Percentiles rank a stretch among this genome's conserved stretches.
phyloP scores from a whole-genome alignment of 108 stramenopile species.

The Discostella pseudostelligera region DNA sequence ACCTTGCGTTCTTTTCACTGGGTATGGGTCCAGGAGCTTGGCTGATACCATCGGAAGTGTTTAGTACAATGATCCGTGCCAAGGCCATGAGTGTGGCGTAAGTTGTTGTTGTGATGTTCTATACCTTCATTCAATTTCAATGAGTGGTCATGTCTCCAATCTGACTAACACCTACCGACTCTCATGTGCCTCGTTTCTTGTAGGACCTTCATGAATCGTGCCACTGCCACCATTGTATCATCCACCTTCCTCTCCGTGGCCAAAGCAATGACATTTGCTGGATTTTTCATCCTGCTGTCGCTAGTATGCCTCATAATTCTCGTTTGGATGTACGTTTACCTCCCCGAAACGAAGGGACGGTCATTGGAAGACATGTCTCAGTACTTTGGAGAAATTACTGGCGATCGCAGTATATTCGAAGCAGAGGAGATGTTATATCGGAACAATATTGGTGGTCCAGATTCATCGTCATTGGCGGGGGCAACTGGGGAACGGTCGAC shows the following conservation, averaged over 20 bases:
- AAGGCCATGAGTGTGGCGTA: constrained; percentile 85
- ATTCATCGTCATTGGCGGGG: constrained; percentile 3
- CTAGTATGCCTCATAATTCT: constrained; percentile 52
- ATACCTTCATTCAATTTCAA: neutral
- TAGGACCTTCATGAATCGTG: constrained; percentile 74
- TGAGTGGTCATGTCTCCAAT: neutral
- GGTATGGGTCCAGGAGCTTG: constrained; percentile 69
- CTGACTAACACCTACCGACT: neutral
- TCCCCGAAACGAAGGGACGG: constrained; percentile 85
- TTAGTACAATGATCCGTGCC: constrained; percentile 77
- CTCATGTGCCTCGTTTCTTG: neutral
- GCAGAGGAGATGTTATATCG: constrained; percentile 53
- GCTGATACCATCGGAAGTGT: constrained; percentile 86
- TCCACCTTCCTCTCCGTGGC: constrained; percentile 70
- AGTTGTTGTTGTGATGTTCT: constrained; percentile 4
- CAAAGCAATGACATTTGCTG: constrained; percentile 59
- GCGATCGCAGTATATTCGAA: constrained; percentile 66
- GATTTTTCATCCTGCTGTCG: constrained; percentile 71
- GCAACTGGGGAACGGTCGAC: neutral
- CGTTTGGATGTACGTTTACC: constrained; percentile 59
- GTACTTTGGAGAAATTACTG: constrained; percentile 85
- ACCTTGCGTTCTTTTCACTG: constrained; percentile 78
- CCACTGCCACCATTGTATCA: constrained; percentile 62
- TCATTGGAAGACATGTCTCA: constrained; percentile 84
- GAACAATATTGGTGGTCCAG: neutral